phyloP scores from a whole-genome alignment of 345 rosid genomes.

The Eucalyptus regnans region DNA sequence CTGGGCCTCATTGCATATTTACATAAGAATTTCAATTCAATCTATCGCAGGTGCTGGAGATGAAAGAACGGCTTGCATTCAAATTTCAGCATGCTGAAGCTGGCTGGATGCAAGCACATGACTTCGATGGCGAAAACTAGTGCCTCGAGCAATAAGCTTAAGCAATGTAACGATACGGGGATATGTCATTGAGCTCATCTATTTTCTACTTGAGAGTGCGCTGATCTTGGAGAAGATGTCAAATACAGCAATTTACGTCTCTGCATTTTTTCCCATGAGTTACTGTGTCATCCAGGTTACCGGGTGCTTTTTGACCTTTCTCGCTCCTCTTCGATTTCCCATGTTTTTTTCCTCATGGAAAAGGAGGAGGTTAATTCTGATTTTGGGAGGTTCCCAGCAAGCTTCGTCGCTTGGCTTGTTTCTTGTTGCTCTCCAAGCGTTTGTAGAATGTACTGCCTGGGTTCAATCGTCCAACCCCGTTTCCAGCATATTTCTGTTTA shows the following conservation, averaged over 20 bases:
- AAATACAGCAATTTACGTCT: background rate
- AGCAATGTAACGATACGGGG: background rate
- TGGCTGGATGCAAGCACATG: background rate
- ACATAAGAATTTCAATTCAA: background rate
- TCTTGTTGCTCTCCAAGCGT: too few species aligned
- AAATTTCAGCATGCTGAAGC: background rate
- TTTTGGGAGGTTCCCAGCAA: too few species aligned
- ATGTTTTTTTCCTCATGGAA: too few species aligned
- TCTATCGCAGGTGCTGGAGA: background rate
- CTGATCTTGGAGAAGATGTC: background rate
- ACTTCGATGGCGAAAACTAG: background rate
- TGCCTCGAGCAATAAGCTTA: background rate
- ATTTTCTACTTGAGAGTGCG: background rate
- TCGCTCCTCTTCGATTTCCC: background rate
- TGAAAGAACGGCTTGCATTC: background rate
- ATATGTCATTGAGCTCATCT: background rate
- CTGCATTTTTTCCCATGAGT: too few species aligned
- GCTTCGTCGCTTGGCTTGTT: too few species aligned
- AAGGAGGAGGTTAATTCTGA: too few species aligned
- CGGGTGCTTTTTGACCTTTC: too few species aligned
- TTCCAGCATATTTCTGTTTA: too few species aligned
- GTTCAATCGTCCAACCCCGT: too few species aligned
- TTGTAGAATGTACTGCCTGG: too few species aligned
- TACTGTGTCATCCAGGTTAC: too few species aligned
- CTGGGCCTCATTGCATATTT: rapidly evolving